Base-by-base conservation (phyloP, 1,284 basidiomycete genomes). In the Polyporus tsugae region DNA sequence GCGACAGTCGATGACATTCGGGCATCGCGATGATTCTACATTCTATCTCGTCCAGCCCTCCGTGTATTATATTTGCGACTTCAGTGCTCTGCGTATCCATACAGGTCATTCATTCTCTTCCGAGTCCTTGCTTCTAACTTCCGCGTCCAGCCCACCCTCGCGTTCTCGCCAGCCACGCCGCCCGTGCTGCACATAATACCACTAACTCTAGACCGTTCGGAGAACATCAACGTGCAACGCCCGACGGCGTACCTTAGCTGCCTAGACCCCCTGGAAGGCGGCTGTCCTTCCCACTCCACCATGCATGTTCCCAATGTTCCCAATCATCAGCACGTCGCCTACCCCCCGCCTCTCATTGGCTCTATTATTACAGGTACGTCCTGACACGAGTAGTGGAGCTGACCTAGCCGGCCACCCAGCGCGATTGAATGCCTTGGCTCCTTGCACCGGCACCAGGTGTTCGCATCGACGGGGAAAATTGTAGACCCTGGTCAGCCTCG, bases 31-130 rank as follows among this genome's bases (percentile, higher is more conserved):
- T 62, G 63, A 65, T 52, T 61, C 11, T 22, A 42, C 39, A 44
- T 55, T 52, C 55, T n/a, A 59, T 42, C 29, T 64, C 44, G 57
- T 38, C 38, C 57, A 42, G 11, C 11, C 41, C 60, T 42, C 38
- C 10, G 49, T 71, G 64, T 68, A 68, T 52, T 68, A 71, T 68
- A 64, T 39, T 41, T 49, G 49, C 25, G 65, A 52, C 55, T 44
- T 33, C 60, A 49, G 52, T 49, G 46, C 42, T 41, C 55, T 17
- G 35, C 38, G 36, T 65, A 60, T 61, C 49, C 35, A 52, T 60
- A 5, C 64, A 60, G 58, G 38, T 55, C 38, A 38, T 52, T 55
- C 38, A 38, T 52, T 38, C 29, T 42, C 36, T 67, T 59, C n/a
- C n/a, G n/a, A n/a, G n/a, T n/a, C 19, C 25, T 15, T 55, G 38